Percentiles rank a stretch among this genome's conserved stretches.
Evolutionary conservation across 225 moss, liverwort and hornwort genomes (phyloP).

Genomic region (Pseudisothecium myosuroides): DNA sequence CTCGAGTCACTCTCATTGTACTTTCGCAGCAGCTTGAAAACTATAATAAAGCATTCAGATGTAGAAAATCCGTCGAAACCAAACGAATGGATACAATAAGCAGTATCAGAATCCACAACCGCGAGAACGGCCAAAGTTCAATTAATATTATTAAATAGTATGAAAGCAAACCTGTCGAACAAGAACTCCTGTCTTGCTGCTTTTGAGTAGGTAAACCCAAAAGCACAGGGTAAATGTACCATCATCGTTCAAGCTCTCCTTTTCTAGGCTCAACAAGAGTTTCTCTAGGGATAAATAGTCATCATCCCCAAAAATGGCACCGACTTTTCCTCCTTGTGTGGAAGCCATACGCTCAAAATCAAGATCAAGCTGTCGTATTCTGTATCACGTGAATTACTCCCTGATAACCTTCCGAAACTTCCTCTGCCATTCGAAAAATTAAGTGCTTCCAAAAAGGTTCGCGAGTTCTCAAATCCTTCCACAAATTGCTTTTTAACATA

Average conservation of each 20-base stretch:
- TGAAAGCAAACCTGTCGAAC: conserved; percentile 58
- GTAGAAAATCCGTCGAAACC: not conserved
- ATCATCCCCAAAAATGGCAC: conserved; percentile 84
- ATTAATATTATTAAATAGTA: not conserved
- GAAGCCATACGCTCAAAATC: conserved; percentile 35
- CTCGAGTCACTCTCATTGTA: not conserved
- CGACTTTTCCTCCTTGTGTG: conserved; percentile 33
- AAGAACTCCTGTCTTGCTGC: conserved; percentile 64
- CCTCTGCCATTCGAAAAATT: not conserved
- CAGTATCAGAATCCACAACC: not conserved
- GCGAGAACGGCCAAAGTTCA: not conserved
- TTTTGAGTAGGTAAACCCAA: conserved; percentile 93
- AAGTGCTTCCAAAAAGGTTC: not conserved
- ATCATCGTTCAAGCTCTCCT: conserved; percentile 36
- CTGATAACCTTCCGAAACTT: not conserved
- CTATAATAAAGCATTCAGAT: not conserved
- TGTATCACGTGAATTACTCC: not conserved
- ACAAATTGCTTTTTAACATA: conserved; percentile 6
- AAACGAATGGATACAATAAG: not conserved
- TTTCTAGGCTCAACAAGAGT: conserved; percentile 52
- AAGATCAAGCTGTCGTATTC: conserved; percentile 16
- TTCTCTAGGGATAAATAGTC: conserved; percentile 78
- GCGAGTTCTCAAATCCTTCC: not conserved
- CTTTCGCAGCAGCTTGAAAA: not conserved
- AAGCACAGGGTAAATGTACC: conserved; percentile 81